phyloP scores from a whole-genome alignment of 108 stramenopile species.

The Phaeodactylum tricornutum region DNA sequence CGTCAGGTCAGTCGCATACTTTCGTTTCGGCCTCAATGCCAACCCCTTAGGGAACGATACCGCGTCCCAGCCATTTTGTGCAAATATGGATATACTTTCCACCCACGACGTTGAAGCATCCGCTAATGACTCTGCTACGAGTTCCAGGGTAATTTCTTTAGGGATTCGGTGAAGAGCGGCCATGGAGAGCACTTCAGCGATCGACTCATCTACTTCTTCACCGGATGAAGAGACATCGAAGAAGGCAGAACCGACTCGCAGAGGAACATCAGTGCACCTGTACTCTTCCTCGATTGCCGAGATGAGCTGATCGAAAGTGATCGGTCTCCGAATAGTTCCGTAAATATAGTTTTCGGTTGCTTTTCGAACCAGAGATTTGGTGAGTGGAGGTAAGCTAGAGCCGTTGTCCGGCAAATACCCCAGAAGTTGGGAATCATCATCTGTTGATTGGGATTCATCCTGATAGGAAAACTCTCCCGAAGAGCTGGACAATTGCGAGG shows the following conservation, averaged over 20 bases:
- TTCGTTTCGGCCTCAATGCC: constrained; percentile 1
- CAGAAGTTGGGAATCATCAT: not conserved
- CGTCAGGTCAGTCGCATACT: not conserved
- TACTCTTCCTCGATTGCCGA: constrained; percentile 9
- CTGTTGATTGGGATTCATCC: too few species aligned
- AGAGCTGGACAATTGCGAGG: too few species aligned
- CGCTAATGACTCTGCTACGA: not conserved
- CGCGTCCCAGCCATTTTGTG: constrained; percentile 2
- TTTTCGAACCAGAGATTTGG: not conserved
- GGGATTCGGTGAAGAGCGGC: constrained; percentile 9
- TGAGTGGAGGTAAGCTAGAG: not conserved
- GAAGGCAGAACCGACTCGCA: not conserved
- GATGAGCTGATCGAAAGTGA: not conserved
- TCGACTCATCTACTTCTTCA: not conserved
- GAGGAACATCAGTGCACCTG: constrained; percentile 6
- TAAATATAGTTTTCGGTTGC: not conserved
- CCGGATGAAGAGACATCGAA: not conserved
- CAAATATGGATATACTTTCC: not conserved
- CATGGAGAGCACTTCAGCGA: constrained; percentile 8
- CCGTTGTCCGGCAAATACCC: constrained; percentile 3
- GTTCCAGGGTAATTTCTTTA: not conserved
- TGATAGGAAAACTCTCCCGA: too few species aligned
- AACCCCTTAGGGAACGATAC: constrained; percentile 9
- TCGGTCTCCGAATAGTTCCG: not conserved
- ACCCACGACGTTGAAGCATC: not conserved